These are phyloP conservation scores for Pleurotus tuoliensis DNA, from an alignment of 768 basidiomycete genomes.

Conservation along the genomic window DNA sequence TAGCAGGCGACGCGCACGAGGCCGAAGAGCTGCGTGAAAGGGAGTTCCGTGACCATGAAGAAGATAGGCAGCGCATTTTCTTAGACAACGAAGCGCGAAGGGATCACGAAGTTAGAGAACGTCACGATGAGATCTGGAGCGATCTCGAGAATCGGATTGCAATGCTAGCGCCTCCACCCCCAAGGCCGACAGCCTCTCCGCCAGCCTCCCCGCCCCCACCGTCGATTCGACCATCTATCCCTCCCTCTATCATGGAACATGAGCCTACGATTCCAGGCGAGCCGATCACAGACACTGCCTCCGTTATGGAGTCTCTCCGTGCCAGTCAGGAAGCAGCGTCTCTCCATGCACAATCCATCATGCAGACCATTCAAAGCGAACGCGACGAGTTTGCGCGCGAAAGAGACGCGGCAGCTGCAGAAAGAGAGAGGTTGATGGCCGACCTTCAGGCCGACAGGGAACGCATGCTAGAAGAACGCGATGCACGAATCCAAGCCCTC, in stretches of 20 bases:
- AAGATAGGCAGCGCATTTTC: conserved; percentile 60
- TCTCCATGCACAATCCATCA: conserved; percentile 53
- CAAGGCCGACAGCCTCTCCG: conserved; percentile 11
- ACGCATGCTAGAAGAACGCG: conserved; percentile 44
- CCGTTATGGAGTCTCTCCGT: conserved; percentile 33
- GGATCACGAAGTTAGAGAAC: conserved; percentile 49
- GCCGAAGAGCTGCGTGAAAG: conserved; percentile 62
- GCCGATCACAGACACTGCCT: conserved; percentile 27
- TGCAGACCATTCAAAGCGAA: conserved; percentile 54
- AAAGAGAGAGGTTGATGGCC: conserved; percentile 48
- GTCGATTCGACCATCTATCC: background rate
- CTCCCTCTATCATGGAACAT: conserved; percentile 11
- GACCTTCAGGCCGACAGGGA: conserved; percentile 47
- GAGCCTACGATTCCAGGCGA: conserved; percentile 4
- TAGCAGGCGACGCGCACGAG: conserved; percentile 46
- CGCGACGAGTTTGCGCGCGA: conserved; percentile 56
- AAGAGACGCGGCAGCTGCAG: conserved; percentile 48
- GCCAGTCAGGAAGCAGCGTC: conserved; percentile 53
- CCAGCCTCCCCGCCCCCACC: conserved; percentile 1
- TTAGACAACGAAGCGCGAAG: conserved; percentile 55
- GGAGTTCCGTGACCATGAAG: conserved; percentile 63
- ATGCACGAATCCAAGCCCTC: conserved; percentile 52
- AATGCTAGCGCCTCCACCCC: conserved; percentile 25
- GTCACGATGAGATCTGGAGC: conserved; percentile 42
- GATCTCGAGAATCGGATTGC: conserved; percentile 36